These are phyloP conservation scores for Rhizophora mangle DNA, from an alignment of 345 rosid genomes.

Conservation along the genomic window DNA sequence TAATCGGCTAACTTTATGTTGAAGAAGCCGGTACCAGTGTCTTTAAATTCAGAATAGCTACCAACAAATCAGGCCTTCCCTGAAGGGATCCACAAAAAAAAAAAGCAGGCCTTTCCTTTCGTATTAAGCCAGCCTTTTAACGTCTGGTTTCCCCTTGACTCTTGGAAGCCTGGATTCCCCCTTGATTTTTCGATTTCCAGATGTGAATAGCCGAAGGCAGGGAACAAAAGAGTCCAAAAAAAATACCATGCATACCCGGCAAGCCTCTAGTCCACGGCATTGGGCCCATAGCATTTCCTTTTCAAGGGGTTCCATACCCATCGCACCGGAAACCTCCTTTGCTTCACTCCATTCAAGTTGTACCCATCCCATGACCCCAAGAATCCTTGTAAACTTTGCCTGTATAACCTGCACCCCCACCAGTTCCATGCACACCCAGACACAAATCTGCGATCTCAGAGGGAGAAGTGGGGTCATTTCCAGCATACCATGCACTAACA, in stretches of 20 bases:
- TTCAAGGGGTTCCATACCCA: slow-evolving; percentile 61
- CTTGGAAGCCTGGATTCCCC: neutral
- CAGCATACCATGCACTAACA: slow-evolving; percentile 65
- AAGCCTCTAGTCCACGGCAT: slow-evolving; percentile 40
- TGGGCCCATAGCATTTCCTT: slow-evolving; percentile 59
- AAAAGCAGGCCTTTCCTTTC: neutral
- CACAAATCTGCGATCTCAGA: slow-evolving; percentile 63
- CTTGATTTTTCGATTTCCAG: neutral
- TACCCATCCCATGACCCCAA: slow-evolving; percentile 49
- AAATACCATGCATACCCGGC: slow-evolving; percentile 1
- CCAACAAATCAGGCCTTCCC: neutral
- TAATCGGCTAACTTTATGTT: neutral
- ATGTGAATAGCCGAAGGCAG: neutral
- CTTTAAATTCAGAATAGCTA: neutral
- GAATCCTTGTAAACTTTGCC: slow-evolving; percentile 46
- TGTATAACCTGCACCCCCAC: slow-evolving; percentile 56
- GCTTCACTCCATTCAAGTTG: slow-evolving; percentile 53
- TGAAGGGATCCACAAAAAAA: too few relatives aligned
- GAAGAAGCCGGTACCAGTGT: slow-evolving; percentile 15
- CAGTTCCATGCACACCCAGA: slow-evolving; percentile 54
- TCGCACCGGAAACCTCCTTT: slow-evolving; percentile 56
- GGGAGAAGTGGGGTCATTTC: slow-evolving; percentile 55
- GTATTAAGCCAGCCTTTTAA: neutral
- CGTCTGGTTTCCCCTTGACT: neutral
- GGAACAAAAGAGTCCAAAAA: neutral